Conservation (phyloP, 805 yeast species). For the Yarrowia phangngaensis region DNA sequence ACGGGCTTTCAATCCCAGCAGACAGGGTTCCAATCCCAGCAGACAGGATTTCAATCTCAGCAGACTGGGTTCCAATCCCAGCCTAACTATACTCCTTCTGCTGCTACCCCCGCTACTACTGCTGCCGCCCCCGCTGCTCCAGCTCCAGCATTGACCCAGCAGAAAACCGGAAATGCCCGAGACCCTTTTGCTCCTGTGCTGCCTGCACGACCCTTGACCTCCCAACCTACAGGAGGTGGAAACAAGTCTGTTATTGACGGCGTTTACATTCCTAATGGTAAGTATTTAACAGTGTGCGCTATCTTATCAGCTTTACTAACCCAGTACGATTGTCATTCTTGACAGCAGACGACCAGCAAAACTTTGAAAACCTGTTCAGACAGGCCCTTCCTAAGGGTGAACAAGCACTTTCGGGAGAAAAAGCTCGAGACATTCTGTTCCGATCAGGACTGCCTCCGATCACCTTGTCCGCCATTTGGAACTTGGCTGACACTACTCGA, state of each 20-base stretch:
- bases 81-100: constrained; percentile 30
- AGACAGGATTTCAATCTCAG: constrained; percentile 34
- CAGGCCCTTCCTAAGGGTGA: constrained; percentile 67
- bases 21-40: constrained; percentile 28
- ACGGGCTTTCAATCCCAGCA: constrained; percentile 34
- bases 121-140: constrained; percentile 2
- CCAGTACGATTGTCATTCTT: constrained; percentile 71
- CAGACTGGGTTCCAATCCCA: constrained; percentile 26
- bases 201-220: constrained; percentile 28
- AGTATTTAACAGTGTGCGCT: background rate
- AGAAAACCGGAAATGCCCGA: constrained; percentile 19
- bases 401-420: constrained; percentile 49
- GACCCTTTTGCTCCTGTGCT: constrained; percentile 24
- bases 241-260: constrained; percentile 19
- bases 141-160: constrained; percentile 20
- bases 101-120: background rate
- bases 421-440: constrained; percentile 74
- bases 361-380: constrained; percentile 79
- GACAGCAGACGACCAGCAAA: constrained; percentile 77
- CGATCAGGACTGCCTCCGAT: constrained; percentile 73
- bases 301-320: background rate
- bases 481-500: constrained; percentile 79
- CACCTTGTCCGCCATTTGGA: constrained; percentile 83
- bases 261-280: constrained; percentile 23
- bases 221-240: constrained; percentile 30